Conservation (phyloP, 2,329 filamentous ascomycete species). For the Colletotrichum navitas region DNA sequence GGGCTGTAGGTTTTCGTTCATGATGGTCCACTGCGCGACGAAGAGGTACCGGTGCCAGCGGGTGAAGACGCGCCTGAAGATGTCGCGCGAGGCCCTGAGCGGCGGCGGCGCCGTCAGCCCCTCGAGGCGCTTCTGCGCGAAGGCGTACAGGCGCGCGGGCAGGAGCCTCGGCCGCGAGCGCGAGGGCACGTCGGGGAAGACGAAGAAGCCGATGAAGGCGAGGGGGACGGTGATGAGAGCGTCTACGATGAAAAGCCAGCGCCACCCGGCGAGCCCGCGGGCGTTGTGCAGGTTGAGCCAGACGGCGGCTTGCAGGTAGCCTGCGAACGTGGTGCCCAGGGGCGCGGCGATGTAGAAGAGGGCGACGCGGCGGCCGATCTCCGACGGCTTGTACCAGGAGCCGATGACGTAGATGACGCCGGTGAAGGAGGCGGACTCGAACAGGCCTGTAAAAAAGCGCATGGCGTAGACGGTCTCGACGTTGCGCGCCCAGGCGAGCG, state of each 20-base stretch:
- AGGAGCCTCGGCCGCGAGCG: conserved; percentile 51
- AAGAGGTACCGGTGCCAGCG: conserved; percentile 57
- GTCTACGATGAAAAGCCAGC: conserved; percentile 71
- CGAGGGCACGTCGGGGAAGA: conserved; percentile 50
- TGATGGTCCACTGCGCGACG: conserved; percentile 53
- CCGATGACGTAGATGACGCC: conserved; percentile 54
- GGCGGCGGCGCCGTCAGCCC: conserved; percentile 48
- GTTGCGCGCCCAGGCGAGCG: conserved; percentile 49
- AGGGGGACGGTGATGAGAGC: conserved; percentile 68
- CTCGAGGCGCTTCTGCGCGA: conserved; percentile 50
- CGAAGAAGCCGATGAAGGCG: conserved; percentile 59
- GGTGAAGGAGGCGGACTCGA: conserved; percentile 51
- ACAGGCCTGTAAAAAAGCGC: conserved; percentile 59
- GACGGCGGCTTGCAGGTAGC: conserved; percentile 67
- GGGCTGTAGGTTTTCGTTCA: conserved; percentile 54
- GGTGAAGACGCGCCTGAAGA: conserved; percentile 53
- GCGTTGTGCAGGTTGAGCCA: conserved; percentile 66
- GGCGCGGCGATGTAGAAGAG: conserved; percentile 64
- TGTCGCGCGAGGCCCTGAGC: conserved; percentile 49
- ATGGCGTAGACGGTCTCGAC: conserved; percentile 55
- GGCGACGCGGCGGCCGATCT: conserved; percentile 63
- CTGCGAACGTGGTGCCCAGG: conserved; percentile 67
- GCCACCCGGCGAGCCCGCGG: conserved; percentile 63
- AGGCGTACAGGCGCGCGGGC: conserved; percentile 46
- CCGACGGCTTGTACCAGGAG: conserved; percentile 55